Percentiles rank a stretch among this genome's conserved stretches.
Conservation (phyloP, 2,329 filamentous ascomycete species). For the Hymenoscyphus fraxineus region DNA sequence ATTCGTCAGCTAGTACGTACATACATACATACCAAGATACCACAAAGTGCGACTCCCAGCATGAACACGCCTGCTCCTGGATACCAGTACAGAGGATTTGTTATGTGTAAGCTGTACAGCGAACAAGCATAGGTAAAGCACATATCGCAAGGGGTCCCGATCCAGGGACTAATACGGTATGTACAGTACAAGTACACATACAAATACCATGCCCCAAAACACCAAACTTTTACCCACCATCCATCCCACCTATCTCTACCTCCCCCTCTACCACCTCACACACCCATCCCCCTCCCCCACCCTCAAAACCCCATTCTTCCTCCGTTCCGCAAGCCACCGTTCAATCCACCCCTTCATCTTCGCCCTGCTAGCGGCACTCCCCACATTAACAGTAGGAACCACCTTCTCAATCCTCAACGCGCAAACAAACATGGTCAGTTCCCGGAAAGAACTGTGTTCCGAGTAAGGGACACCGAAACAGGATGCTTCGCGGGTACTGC, state of each 20-base stretch:
- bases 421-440: constrained; percentile 91
- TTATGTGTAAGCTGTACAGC: no score
- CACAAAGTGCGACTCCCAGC: no score
- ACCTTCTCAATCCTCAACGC: constrained; percentile 81
- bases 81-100: no score
- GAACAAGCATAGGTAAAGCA: not conserved
- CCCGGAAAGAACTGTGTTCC: constrained; percentile 92
- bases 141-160: not conserved
- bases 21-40: no score
- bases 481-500: constrained; percentile 75
- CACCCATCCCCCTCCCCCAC: constrained; percentile 29
- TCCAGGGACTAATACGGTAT: no score
- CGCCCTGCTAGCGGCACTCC: constrained; percentile 52
- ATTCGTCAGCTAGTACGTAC: no score
- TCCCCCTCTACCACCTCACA: constrained; percentile 27
- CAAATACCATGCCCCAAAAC: not conserved
- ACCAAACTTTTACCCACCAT: not conserved
- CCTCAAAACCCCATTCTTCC: constrained; percentile 49
- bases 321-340: constrained; percentile 56
- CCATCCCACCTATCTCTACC: not conserved
- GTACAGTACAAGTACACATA: not conserved
- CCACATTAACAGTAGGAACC: constrained; percentile 87
- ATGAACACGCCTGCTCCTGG: no score
- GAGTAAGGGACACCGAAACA: constrained; percentile 95
- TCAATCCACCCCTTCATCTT: constrained; percentile 65